Base-by-base conservation (phyloP, 2,329 filamentous ascomycete genomes). In the Talaromyces sp. region DNA sequence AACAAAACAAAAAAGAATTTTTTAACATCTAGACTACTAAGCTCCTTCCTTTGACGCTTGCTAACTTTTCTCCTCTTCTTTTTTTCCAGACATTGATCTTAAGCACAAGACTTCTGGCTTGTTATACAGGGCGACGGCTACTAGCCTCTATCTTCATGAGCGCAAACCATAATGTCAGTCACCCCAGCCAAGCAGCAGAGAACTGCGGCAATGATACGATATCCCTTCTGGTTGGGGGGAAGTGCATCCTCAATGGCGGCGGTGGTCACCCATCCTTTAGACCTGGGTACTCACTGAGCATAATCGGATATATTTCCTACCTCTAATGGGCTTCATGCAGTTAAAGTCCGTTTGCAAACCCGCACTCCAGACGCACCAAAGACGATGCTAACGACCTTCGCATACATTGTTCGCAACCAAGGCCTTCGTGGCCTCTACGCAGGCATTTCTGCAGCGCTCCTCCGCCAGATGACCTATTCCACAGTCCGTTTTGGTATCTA, bases 161-260 rank as follows among this genome's bases (percentile, higher is more conserved):
- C 33, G 33, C 33, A 35, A 4, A 35, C n/a, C 4, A 35, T 35
- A 9, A 35, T 35, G 33, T 35, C 33, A 35, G 33, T 35, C 33
- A 35, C 33, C 9, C 4, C 33, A 35, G 33, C 33, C 4, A 35
- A 35, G 33, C 33, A 35, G 33, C 33, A 35, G 33, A 35, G 33
- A 35, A 35, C 4, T 35, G 33, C 33, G 4, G 9, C 33, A 35
- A 35, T 35, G 33, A 50, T 50, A 16, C 47, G 66, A 19, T 68
- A 68, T 35, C 67, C 67, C 14, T 50, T 62, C 47, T 67, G 64
- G 64, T 68, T 68, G 39, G 66, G 66, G 4, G 67, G 67, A 3
- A 73, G 71, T n/a, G 71, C 72, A n/a, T 73, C 71, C 62, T 72
- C 70, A 41, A 72, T 71, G 68, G 72, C 70, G 13, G 70, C 71